Percentiles rank a stretch among this genome's conserved stretches.
Evolutionary conservation across 495 filamentous ascomycete species (phyloP).

Genomic region (Hypoxylon fragiforme): DNA sequence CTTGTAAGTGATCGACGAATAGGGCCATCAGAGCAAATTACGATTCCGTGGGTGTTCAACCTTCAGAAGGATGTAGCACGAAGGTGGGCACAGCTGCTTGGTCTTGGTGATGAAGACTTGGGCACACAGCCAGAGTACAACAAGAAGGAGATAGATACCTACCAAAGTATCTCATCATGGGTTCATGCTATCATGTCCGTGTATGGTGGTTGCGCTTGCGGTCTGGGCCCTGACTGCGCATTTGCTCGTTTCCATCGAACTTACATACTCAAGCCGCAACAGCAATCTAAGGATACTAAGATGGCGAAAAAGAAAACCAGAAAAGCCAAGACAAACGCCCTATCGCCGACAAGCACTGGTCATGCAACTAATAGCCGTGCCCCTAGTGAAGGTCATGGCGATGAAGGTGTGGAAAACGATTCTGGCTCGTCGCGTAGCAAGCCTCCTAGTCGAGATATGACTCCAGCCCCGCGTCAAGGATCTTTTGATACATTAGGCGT

Average conservation of each 20-base stretch:
- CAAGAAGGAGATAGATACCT: constrained; percentile 48
- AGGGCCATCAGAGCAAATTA: constrained; percentile 57
- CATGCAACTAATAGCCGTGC: constrained; percentile 77
- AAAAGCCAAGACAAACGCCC: constrained; percentile 56
- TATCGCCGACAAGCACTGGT: constrained; percentile 70
- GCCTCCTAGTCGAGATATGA: constrained; percentile 79
- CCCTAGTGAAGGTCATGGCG: constrained; percentile 67
- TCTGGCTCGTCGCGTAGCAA: constrained; percentile 77
- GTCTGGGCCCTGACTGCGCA: constrained; percentile 63
- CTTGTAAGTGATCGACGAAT: constrained; percentile 78
- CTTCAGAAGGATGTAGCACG: constrained; percentile 48
- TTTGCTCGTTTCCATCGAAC: constrained; percentile 75
- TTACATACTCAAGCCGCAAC: constrained; percentile 53
- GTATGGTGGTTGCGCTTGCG: constrained; percentile 87
- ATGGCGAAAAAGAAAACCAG: constrained; percentile 62
- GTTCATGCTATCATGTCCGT: constrained; percentile 78
- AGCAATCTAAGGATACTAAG: constrained; percentile 48
- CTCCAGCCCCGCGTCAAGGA: constrained; percentile 61
- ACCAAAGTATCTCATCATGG: constrained; percentile 52
- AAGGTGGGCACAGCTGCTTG: constrained; percentile 52
- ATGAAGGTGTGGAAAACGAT: constrained; percentile 60
- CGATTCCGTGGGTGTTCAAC: constrained; percentile 59
- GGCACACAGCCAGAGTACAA: constrained; percentile 47
- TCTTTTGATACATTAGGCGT: constrained; percentile 54
- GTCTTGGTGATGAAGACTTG: constrained; percentile 52